A percentile compares a stretch with the other conserved stretches of the same genome.
Conservation (phyloP, 306 rosid species). For the Astragalus membranaceus region DNA sequence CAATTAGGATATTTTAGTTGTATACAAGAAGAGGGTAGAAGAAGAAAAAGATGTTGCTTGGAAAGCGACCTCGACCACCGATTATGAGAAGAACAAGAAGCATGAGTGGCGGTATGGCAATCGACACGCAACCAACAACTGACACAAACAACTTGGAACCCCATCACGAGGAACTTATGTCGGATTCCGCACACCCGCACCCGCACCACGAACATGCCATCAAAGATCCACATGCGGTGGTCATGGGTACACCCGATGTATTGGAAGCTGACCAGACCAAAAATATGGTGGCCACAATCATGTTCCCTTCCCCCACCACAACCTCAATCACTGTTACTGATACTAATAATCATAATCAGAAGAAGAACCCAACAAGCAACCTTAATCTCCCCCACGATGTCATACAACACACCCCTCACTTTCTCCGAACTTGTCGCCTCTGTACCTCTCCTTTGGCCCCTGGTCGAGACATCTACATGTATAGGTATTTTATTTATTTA, state of each 20-base stretch:
- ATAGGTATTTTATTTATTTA: slow-evolving; percentile 39
- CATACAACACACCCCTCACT: slow-evolving; percentile 44
- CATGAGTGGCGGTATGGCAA: slow-evolving; percentile 49
- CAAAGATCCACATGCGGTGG: slow-evolving; percentile 19
- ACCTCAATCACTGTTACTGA: not conserved
- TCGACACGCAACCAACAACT: slow-evolving; percentile 9
- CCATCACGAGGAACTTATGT: slow-evolving; percentile 5
- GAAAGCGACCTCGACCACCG: slow-evolving; percentile 57
- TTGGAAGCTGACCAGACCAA: not conserved
- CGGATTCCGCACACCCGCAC: not conserved
- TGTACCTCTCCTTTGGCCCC: slow-evolving; percentile 55
- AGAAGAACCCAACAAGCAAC: slow-evolving; percentile 7
- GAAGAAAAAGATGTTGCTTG: slow-evolving; percentile 42
- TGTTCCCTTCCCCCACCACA: slow-evolving; percentile 32
- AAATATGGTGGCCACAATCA: not conserved
- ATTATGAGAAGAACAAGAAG: slow-evolving; percentile 62
- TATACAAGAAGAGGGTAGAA: not conserved
- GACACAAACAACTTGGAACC: slow-evolving; percentile 13
- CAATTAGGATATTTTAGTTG: not conserved
- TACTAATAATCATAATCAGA: not conserved
- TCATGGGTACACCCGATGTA: too few relatives aligned
- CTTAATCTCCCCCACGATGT: not conserved
- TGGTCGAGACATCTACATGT: slow-evolving; percentile 83
- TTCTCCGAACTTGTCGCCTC: slow-evolving; percentile 65
- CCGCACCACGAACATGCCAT: not conserved